phyloP scores from a whole-genome alignment of 2,329 filamentous ascomycete genomes.

The Nannizzia gypsea region DNA sequence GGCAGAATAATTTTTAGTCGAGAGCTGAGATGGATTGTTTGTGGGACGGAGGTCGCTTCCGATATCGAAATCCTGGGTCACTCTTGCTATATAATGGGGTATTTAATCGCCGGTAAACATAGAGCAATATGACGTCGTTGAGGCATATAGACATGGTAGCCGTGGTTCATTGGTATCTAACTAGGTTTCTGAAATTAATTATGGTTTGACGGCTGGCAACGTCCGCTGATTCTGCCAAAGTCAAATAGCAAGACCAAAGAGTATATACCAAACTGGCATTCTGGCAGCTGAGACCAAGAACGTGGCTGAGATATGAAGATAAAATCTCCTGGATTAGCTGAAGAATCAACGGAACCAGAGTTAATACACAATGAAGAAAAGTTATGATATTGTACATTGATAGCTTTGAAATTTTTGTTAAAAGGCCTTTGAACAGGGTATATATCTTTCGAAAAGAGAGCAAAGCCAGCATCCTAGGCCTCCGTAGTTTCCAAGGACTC shows the following conservation, averaged over 20 bases:
- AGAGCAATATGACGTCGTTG: background rate
- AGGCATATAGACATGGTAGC: background rate
- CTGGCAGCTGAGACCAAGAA: background rate
- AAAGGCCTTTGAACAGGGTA: background rate
- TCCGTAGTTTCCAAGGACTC: too few species aligned
- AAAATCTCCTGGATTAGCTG: background rate
- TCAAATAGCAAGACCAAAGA: too few species aligned
- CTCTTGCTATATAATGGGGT: background rate
- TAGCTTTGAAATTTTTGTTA: background rate
- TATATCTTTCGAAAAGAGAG: background rate
- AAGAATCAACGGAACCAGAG: background rate
- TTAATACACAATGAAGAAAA: background rate
- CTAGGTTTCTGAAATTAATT: background rate
- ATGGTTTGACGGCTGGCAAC: background rate
- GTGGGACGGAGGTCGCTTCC: background rate
- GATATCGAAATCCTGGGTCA: background rate
- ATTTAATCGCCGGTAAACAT: background rate
- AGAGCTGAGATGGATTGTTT: background rate
- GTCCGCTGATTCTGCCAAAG: background rate
- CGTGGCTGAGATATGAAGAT: background rate
- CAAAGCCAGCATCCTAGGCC: background rate
- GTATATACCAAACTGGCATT: too few species aligned
- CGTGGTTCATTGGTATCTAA: background rate
- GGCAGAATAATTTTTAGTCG: background rate
- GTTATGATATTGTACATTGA: conserved; percentile 1